These are phyloP conservation scores for Aspergillus coremiiformis DNA, from an alignment of 495 filamentous ascomycete genomes.

Conservation along the genomic window DNA sequence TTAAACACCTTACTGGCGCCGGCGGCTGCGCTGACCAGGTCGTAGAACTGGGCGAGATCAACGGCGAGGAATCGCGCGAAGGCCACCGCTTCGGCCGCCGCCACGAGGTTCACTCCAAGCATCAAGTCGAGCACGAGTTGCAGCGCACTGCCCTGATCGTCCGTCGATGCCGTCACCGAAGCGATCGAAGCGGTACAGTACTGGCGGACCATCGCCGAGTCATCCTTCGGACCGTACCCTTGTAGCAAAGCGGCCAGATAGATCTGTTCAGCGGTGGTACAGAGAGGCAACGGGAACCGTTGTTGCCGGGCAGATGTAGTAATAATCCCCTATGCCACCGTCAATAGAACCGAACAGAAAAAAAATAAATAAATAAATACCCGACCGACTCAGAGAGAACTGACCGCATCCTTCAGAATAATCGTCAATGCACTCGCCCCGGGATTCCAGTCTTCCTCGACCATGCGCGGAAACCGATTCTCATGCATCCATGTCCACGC, in stretches of 20 bases:
- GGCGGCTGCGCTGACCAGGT: slow-evolving; percentile 62
- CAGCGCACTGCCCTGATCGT: slow-evolving; percentile 29
- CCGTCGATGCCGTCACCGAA: slow-evolving; percentile 22
- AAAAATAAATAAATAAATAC: no score
- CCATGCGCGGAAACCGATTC: slow-evolving; percentile 62
- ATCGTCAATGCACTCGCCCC: slow-evolving; percentile 63
- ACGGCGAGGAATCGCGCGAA: slow-evolving; percentile 57
- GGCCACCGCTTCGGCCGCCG: slow-evolving; percentile 57
- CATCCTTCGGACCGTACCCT: slow-evolving; percentile 60
- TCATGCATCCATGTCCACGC: slow-evolving; percentile 78
- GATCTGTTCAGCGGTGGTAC: slow-evolving; percentile 61
- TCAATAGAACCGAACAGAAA: no score
- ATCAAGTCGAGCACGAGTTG: slow-evolving; percentile 54
- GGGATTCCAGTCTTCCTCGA: slow-evolving; percentile 58
- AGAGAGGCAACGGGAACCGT: slow-evolving; percentile 62
- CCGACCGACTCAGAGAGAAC: slow-evolving; percentile 3
- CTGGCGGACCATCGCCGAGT: slow-evolving; percentile 60
- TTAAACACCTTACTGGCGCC: slow-evolving; percentile 57
- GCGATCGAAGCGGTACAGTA: slow-evolving; percentile 41
- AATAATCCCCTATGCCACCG: slow-evolving; percentile 54
- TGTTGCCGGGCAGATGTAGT: slow-evolving; percentile 55
- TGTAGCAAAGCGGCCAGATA: slow-evolving; percentile 54
- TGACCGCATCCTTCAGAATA: slow-evolving; percentile 69
- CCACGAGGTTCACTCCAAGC: slow-evolving; percentile 56
- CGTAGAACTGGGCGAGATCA: slow-evolving; percentile 57